Conservation (phyloP, 1,284 basidiomycete species). For the Marasmius fiardii region DNA sequence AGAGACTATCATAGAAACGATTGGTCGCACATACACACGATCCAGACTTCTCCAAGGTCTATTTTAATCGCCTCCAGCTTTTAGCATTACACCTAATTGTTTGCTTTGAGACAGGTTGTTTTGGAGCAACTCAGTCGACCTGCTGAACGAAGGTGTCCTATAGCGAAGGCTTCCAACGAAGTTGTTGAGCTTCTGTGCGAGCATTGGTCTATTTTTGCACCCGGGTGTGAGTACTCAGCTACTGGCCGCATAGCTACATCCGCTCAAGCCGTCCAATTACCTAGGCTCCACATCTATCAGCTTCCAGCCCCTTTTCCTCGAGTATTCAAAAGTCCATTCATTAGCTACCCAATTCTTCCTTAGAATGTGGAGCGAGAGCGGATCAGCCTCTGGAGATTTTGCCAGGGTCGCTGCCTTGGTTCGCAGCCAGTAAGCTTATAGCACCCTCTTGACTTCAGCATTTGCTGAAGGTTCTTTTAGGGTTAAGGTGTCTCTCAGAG, state of each 20-base stretch:
- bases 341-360: constrained; percentile 88
- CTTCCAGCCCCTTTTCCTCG: constrained; percentile 89
- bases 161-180: constrained; percentile 84
- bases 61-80: background rate
- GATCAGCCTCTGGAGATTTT: constrained; percentile 80
- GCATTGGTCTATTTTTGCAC: constrained; percentile 81
- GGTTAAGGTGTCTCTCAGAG: constrained; percentile 73
- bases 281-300: constrained; percentile 78
- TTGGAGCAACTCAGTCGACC: constrained; percentile 84
- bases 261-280: background rate
- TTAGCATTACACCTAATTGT: background rate
- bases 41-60: constrained; percentile 80
- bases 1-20: constrained; percentile 43
- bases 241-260: constrained; percentile 4
- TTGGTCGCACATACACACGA: constrained; percentile 70
- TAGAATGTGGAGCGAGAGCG: constrained; percentile 94
- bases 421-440: constrained; percentile 73
- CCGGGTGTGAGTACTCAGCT: constrained; percentile 54
- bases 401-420: constrained; percentile 79
- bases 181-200: constrained; percentile 87
- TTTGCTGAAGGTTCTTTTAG: constrained; percentile 31
- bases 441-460: background rate
- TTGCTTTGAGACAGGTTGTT: constrained; percentile 51
- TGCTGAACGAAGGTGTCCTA: constrained; percentile 77
- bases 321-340: constrained; percentile 81